Evolutionary conservation across 192 early-diverging fungal genomes (phyloP), one percentile per base, ranked within the genome.

Genomic region (Funneliformis mosseae): DNA sequence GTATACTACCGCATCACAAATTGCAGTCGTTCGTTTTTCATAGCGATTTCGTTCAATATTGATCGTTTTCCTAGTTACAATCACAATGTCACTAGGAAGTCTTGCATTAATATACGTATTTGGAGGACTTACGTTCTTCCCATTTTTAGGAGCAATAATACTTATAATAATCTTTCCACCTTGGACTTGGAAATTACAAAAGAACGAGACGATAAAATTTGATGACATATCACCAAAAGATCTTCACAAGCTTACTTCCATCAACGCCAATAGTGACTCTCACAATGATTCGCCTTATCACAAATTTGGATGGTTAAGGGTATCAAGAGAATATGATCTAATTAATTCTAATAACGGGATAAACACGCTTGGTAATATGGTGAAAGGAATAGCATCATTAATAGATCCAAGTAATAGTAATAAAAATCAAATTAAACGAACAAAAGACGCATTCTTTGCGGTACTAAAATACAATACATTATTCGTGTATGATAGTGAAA

Each of bases 401-500:
- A 75, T 75, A 55, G 74, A 75, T 18, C 18, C 48, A 55, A 55
- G 4, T 11, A 50, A 50, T 55, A 55, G 12, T 11, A 75, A 75
- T 16, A 75, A 75, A 60, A 12, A 6, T 16, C 27, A 33, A 50
- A 0, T 59, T 23, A 75, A 75, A 75, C 82, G 83, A 23, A 81
- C 81, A 50, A 83, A 88, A 50, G 90, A 91, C 61, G 83, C 87
- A 48, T 90, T 89, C 73, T 96, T 90, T 79, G 94, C 86, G 1
- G 93, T 94, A 1, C 82, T 96, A 38, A 90, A 91, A 38, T 89
- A 93, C 77, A 91, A 94, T 74, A 93, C 91, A 14, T 83, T 96
- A 45, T 92, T 93, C 59, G 81, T 96, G 81, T 96, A 96, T 81
- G 90, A 93, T 48, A 88, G 89, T 63, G 95, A 95, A 71, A 85